phyloP scores from a whole-genome alignment of 176 grass and related monocot genomes.

The Bothriochloa decipiens region DNA sequence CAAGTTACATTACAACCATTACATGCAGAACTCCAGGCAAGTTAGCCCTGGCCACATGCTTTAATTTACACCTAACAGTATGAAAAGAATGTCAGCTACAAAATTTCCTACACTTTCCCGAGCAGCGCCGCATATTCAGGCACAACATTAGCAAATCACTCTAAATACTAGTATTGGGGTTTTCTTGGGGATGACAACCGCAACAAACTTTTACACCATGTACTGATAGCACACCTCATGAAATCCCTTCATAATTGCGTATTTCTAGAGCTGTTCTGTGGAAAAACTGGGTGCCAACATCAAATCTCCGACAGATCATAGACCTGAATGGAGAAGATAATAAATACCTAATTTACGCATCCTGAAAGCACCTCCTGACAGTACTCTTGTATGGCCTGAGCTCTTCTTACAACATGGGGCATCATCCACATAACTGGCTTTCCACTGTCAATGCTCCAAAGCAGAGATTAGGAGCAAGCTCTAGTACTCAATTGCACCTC shows the following conservation, averaged over 20 bases:
- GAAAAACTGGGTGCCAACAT: constrained; percentile 29
- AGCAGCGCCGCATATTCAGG: constrained; percentile 3
- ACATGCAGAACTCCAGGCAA: constrained; percentile 17
- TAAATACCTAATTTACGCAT: constrained; percentile 43
- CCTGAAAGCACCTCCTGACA: constrained; percentile 45
- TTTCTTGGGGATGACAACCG: constrained; percentile 8
- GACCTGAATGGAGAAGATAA: constrained; percentile 42
- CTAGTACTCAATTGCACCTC: neutral
- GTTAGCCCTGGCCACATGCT: neutral
- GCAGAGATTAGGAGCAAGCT: constrained; percentile 20
- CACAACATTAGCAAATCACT: constrained; percentile 21
- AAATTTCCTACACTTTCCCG: constrained; percentile 40
- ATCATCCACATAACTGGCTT: constrained; percentile 9
- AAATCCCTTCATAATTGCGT: constrained; percentile 29
- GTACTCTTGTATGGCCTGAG: constrained; percentile 6
- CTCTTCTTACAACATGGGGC: constrained; percentile 40
- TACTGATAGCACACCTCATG: constrained; percentile 1
- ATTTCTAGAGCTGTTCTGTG: constrained; percentile 34
- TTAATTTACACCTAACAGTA: neutral
- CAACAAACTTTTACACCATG: constrained; percentile 52
- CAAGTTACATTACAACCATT: constrained; percentile 34
- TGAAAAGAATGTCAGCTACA: constrained; percentile 25
- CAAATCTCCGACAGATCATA: constrained; percentile 46
- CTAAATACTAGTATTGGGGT: constrained; percentile 22
- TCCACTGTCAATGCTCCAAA: constrained; percentile 3